phyloP scores from a whole-genome alignment of 805 yeast species.

The Starmerella vaccinii region DNA sequence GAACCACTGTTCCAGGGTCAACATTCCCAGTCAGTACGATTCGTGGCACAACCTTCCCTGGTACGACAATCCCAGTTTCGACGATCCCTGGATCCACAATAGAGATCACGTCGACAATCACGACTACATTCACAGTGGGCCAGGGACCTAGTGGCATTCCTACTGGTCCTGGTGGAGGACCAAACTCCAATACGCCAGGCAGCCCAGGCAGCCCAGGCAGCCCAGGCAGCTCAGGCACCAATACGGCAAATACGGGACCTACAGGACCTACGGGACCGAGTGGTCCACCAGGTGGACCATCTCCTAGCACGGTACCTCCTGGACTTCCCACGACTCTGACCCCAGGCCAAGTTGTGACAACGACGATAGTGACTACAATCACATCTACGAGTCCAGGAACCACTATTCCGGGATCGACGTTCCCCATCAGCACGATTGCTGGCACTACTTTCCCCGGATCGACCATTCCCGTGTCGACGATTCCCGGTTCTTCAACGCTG shows the following conservation, averaged over 20 bases:
- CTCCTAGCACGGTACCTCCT: background rate
- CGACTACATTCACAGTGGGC: background rate
- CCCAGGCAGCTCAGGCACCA: no score
- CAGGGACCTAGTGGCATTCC: background rate
- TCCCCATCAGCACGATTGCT: slow-evolving; percentile 5
- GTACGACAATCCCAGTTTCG: background rate
- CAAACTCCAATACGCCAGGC: background rate
- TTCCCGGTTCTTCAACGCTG: background rate
- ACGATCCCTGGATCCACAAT: background rate
- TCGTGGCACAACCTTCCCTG: background rate
- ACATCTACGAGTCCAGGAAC: slow-evolving; percentile 11
- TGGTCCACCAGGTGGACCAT: background rate
- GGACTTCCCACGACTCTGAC: background rate
- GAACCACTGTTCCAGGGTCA: background rate
- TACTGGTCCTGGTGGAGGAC: background rate
- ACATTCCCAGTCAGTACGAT: background rate
- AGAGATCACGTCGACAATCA: background rate
- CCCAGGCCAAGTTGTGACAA: background rate
- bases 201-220: no score
- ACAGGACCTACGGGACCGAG: background rate
- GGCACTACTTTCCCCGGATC: slow-evolving; percentile 9
- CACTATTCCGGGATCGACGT: slow-evolving; percentile 11
- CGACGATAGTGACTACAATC: slow-evolving; percentile 2
- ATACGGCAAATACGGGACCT: background rate
- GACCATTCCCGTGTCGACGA: slow-evolving; percentile 5